Conservation (phyloP, 345 rosid genomes). For the Gossypium thurberi region DNA sequence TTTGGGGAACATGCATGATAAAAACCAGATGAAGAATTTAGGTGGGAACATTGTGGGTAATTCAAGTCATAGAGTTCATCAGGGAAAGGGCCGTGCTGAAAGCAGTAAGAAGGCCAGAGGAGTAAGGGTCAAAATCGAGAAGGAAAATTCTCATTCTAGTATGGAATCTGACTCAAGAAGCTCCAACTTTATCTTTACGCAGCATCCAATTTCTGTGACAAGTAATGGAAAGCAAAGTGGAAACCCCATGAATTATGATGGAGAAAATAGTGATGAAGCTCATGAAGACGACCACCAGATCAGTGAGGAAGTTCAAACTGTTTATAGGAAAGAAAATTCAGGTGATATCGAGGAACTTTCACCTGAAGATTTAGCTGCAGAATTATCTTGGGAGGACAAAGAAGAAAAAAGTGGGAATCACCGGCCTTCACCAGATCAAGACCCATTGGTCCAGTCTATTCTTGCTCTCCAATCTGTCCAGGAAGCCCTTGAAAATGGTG, state of each 20-base stretch:
- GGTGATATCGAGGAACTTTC: constrained; percentile 25
- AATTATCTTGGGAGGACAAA: constrained; percentile 36
- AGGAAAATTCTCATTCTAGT: constrained; percentile 58
- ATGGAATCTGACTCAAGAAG: constrained; percentile 65
- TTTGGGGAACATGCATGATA: constrained; percentile 24
- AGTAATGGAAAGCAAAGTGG: constrained; percentile 51
- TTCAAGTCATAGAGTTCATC: constrained; percentile 41
- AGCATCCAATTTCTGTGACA: constrained; percentile 42
- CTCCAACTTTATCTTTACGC: constrained; percentile 72
- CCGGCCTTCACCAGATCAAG: constrained; percentile 31
- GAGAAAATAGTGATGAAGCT: constrained; percentile 50
- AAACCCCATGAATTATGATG: constrained; percentile 38
- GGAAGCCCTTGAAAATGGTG: constrained; percentile 47
- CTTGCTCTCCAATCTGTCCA: constrained; percentile 48
- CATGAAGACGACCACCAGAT: constrained; percentile 32
- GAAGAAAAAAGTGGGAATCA: constrained; percentile 37
- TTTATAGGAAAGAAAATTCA: constrained; percentile 33
- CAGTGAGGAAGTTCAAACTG: constrained; percentile 36
- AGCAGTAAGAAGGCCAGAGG: constrained; percentile 71
- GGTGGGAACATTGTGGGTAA: constrained; percentile 37
- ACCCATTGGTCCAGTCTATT: constrained; percentile 50
- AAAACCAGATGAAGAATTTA: constrained; percentile 35
- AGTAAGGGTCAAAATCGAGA: constrained; percentile 71
- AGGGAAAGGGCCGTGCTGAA: constrained; percentile 43
- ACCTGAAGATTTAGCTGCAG: constrained; percentile 35